These are phyloP conservation scores for Fusarium sp. DNA, from an alignment of 2,329 filamentous ascomycete species.

Conservation along the genomic window DNA sequence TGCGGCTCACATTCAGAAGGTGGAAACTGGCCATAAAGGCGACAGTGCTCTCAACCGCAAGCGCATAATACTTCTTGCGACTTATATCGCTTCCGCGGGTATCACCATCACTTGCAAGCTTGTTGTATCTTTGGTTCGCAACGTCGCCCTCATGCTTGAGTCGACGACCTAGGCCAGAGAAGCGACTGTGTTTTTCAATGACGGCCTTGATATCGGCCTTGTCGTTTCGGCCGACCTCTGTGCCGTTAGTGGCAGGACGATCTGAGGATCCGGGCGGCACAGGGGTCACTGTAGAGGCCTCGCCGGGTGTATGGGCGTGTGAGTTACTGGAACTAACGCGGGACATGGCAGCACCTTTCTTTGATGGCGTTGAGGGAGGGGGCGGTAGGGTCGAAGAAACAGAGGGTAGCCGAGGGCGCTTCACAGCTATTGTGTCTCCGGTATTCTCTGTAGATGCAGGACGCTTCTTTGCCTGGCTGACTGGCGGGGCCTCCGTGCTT, in stretches of 20 bases:
- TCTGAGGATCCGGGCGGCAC: slow-evolving; percentile 45
- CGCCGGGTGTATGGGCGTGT: slow-evolving; percentile 63
- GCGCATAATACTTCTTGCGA: slow-evolving; percentile 56
- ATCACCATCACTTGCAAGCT: slow-evolving; percentile 40
- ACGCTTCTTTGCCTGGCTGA: slow-evolving; percentile 60
- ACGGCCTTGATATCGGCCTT: slow-evolving; percentile 47
- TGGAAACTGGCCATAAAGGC: slow-evolving; percentile 67
- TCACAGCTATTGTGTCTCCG: slow-evolving; percentile 53
- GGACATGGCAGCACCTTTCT: slow-evolving; percentile 63
- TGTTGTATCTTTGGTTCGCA: slow-evolving; percentile 51
- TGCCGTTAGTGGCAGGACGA: slow-evolving; percentile 48
- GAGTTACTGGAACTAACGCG: slow-evolving; percentile 66
- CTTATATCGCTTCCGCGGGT: slow-evolving; percentile 48
- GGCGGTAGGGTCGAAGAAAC: slow-evolving; percentile 49
- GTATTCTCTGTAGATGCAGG: slow-evolving; percentile 54
- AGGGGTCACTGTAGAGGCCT: slow-evolving; percentile 52
- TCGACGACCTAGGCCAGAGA: slow-evolving; percentile 58
- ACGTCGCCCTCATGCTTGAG: slow-evolving; percentile 67
- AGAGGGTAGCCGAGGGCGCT: slow-evolving; percentile 59
- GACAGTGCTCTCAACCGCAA: slow-evolving; percentile 63
- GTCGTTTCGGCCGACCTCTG: slow-evolving; percentile 43
- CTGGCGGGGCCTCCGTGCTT: slow-evolving; percentile 55
- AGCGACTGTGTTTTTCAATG: slow-evolving; percentile 53
- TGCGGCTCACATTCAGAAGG: slow-evolving; percentile 58
- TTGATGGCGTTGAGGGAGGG: slow-evolving; percentile 65